Base-by-base conservation (phyloP, 1,284 basidiomycete species). In the Cryptococcus wingfieldii region DNA sequence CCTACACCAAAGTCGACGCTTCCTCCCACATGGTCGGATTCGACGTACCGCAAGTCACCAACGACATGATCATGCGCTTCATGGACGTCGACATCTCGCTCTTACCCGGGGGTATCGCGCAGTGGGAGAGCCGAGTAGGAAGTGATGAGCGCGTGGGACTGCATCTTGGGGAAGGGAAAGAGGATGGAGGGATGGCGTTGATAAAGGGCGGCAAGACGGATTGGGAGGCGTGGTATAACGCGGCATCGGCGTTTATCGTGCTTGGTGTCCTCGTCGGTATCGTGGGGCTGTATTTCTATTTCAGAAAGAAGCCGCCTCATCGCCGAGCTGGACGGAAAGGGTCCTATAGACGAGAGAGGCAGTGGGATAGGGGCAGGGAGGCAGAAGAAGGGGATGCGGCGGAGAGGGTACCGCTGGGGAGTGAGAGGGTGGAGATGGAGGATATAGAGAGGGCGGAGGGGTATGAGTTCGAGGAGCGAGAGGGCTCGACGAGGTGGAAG, bases 31-130 rank as follows among this genome's bases (percentile, higher is more conserved):
- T 96, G 92, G 79, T 87, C 31, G 90, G 90, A 0, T 95, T 85
- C 71, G 95, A 98, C 76, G 80, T 88, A 12, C 95, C 94, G 0
- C 82, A 90, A 54, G 85, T 87, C 34, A 82, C 91, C 4, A 93
- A 98, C 75, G 95, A 98, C 76, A 98, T 98, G 96, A 95, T 98
- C 68, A 84, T 94, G 48, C 88, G 93, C 14, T 97, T 97, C 79
- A 89, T 96, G 85, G 86, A 83, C 47, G 84, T 94, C 54, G 87
- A 98, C 78, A 88, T 94, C 66, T 83, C 86, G 31, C 82, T 84
- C 4, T 82, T 96, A 45, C 80, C 86, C 2, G 91, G 88, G 57
- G 81, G 87, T 60, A 83, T 89, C 38, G 83, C 87, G 39, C 75
- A 79, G 68, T 78, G 72, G 55, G 43, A 56, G 5, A 63, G 62